Conservation (phyloP, 2,329 filamentous ascomycete species). For the Aureobasidium melanogenum region DNA sequence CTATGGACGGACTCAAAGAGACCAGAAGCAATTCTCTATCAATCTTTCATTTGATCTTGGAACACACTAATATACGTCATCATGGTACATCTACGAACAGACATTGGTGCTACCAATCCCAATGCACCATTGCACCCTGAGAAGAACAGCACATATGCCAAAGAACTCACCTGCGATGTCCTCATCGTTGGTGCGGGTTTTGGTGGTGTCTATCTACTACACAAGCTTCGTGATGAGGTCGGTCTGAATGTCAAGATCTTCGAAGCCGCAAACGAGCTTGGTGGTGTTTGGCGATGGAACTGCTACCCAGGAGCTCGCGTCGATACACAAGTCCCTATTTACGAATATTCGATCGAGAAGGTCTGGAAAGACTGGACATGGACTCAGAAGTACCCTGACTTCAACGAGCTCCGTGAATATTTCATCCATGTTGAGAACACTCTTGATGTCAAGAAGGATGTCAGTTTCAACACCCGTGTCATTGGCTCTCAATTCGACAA, state of each 20-base stretch:
- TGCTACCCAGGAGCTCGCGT: conserved; percentile 38
- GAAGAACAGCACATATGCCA: conserved; percentile 18
- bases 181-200: conserved; percentile 25
- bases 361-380: conserved; percentile 50
- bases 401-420: conserved; percentile 43
- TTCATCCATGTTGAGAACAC: conserved; percentile 54
- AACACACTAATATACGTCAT: not conserved
- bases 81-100: conserved; percentile 19
- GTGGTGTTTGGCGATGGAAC: conserved; percentile 32
- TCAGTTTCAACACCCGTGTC: conserved; percentile 48
- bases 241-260: conserved; percentile 28
- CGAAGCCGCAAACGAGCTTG: conserved; percentile 28
- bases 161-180: conserved; percentile 22
- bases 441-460: conserved; percentile 48
- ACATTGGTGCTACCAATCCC: conserved; percentile 17
- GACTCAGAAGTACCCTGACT: conserved; percentile 23
- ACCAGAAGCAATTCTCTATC: not conserved
- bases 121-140: not conserved
- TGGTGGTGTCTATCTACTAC: conserved; percentile 21
- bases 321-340: conserved; percentile 38
- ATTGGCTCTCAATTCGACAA: conserved; percentile 45
- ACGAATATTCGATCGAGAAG: conserved; percentile 39
- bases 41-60: not conserved
- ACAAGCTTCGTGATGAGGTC: conserved; percentile 24
- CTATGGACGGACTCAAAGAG: not conserved